A percentile compares a stretch with the other conserved stretches of the same genome.
Evolutionary conservation across 2,329 filamentous ascomycete species (phyloP).

Genomic region (Rhytidhysteron rufulum): DNA sequence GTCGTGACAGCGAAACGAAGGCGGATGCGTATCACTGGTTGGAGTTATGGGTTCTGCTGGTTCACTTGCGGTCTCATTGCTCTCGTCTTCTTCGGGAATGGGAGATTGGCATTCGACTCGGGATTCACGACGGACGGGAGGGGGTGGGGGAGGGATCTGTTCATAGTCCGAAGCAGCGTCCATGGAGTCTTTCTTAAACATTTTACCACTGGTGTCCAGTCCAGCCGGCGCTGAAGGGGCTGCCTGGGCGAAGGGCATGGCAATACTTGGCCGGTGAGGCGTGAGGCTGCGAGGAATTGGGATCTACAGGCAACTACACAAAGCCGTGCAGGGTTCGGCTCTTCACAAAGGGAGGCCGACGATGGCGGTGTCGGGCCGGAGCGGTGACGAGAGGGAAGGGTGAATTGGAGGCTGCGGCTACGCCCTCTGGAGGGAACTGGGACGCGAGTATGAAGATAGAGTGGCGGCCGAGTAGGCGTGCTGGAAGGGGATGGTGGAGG

Average conservation of each 20-base stretch:
- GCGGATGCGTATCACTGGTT: constrained; percentile 24
- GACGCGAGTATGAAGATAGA: constrained; percentile 27
- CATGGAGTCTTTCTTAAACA: constrained; percentile 14
- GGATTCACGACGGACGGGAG: constrained; percentile 24
- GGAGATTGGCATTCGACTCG: constrained; percentile 21
- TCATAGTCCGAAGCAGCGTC: constrained; percentile 12
- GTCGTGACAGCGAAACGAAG: constrained; percentile 29
- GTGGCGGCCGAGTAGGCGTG: constrained; percentile 15
- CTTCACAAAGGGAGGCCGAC: constrained; percentile 3
- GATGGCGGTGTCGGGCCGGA: constrained; percentile 2
- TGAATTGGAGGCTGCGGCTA: constrained; percentile 14
- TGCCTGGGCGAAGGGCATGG: constrained; percentile 23
- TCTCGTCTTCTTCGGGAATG: constrained; percentile 38
- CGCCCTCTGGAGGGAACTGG: constrained; percentile 32
- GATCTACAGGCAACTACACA: constrained; percentile 7
- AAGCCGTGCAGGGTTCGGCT: neutral
- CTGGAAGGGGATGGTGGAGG: constrained; percentile 17
- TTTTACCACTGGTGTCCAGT: constrained; percentile 13
- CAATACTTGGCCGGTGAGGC: constrained; percentile 6
- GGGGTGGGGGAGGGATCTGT: no score
- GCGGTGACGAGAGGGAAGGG: neutral
- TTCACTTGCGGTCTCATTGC: constrained; percentile 36
- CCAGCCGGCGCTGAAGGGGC: constrained; percentile 6
- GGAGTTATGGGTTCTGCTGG: constrained; percentile 38
- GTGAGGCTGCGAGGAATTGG: constrained; percentile 4